Conservation (phyloP, 768 basidiomycete genomes). For the Collybia nuda region DNA sequence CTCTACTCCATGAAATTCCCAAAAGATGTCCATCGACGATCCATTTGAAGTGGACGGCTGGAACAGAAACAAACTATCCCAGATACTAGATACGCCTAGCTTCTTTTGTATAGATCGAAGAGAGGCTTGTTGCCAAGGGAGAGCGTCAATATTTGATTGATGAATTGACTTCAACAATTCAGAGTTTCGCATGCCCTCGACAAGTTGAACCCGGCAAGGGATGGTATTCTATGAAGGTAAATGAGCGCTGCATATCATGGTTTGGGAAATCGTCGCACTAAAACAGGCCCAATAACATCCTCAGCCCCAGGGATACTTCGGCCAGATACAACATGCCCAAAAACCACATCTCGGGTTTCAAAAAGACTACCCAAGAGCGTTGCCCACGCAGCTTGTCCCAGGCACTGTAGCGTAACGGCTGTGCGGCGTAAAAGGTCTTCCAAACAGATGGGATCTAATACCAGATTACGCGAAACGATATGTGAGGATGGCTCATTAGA, state of each 20-base stretch:
- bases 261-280: constrained; percentile 30
- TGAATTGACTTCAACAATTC: constrained; percentile 37
- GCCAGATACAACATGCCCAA: constrained; percentile 47
- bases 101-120: constrained; percentile 38
- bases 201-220: constrained; percentile 39
- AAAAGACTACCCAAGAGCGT: constrained; percentile 25
- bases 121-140: constrained; percentile 47
- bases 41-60: constrained; percentile 26
- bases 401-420: constrained; percentile 33
- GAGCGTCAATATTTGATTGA: constrained; percentile 31
- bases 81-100: constrained; percentile 27
- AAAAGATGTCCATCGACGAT: constrained; percentile 20
- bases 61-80: constrained; percentile 46
- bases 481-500: background rate
- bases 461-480: constrained; percentile 11
- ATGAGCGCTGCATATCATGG: background rate
- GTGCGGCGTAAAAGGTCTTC: constrained; percentile 15
- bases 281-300: constrained; percentile 43
- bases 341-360: constrained; percentile 37
- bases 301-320: constrained; percentile 39
- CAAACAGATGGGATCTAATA: constrained; percentile 12
- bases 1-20: constrained; percentile 23
- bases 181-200: constrained; percentile 21
- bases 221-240: constrained; percentile 37
- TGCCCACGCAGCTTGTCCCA: constrained; percentile 28